Conservation (phyloP, 1,284 basidiomycete species). For the Cryptococcus jaspeensis region DNA sequence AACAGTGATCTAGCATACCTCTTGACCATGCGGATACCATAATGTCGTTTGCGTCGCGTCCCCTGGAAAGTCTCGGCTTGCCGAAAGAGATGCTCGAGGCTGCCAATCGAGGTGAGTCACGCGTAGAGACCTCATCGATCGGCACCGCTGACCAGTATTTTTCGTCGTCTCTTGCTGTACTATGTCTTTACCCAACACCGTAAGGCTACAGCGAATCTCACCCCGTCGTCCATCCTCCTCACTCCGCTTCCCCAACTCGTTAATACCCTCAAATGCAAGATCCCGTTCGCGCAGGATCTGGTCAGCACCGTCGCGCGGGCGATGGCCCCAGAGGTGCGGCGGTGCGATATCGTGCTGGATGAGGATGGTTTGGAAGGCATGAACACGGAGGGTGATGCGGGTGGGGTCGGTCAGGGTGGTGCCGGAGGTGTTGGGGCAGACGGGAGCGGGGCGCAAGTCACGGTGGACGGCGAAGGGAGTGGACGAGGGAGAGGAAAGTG, state of each 20-base stretch:
- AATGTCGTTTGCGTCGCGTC: slow-evolving; percentile 42
- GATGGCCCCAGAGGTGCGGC: not conserved
- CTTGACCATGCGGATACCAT: not conserved
- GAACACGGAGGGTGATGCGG: not conserved
- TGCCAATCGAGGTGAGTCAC: slow-evolving; percentile 34
- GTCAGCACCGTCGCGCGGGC: slow-evolving; percentile 9
- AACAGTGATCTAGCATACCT: not conserved
- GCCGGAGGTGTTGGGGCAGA: not conserved
- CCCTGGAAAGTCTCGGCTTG: slow-evolving; percentile 34
- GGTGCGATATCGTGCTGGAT: not conserved
- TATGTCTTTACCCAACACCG: not conserved
- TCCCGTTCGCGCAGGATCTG: slow-evolving; percentile 19
- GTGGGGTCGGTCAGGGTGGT: not conserved
- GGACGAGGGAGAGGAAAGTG: slow-evolving; percentile 18
- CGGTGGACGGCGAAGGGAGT: slow-evolving; percentile 1
- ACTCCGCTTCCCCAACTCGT: slow-evolving; percentile 21
- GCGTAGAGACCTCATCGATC: not conserved
- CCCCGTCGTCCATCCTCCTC: slow-evolving; percentile 32
- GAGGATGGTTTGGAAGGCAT: not conserved
- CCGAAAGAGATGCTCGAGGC: slow-evolving; percentile 24
- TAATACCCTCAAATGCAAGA: slow-evolving; percentile 9
- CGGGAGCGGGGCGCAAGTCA: not conserved
- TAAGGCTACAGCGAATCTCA: slow-evolving; percentile 9
- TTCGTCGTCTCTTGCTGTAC: not conserved
- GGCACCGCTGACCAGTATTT: slow-evolving; percentile 6